Evolutionary conservation across 2,329 filamentous ascomycete species (phyloP), one percentile per base, ranked within the genome.

Genomic region (Phyllosticta paracitricarpa): DNA sequence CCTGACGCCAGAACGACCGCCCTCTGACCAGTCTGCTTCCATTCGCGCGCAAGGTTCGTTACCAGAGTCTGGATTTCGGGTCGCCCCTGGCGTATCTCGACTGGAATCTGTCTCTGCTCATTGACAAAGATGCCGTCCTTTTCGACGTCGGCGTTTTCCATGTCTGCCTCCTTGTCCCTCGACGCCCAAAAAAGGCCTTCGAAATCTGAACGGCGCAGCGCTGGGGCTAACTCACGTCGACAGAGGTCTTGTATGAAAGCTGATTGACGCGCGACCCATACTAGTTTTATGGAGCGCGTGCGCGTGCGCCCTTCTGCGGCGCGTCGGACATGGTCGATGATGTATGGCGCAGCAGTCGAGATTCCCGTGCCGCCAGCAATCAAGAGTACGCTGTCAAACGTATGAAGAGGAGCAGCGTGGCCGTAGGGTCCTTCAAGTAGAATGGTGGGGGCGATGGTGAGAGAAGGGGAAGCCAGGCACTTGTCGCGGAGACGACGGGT

Each of bases 391-490:
- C 68, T 71, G 2, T 69, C 73, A 64, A 77, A 81, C 4, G 66
- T 68, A 59, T 72, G 73, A 0, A 81, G 66, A 1, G 76, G 75
- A 5, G 73, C 70, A 4, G 68, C 68, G 30, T 76, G 69, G 3
- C 79, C 79, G 61, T 82, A 82, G 0, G 80, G 79, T 0, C 80
- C 80, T 67, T 82, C 80, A 9, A 82, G 66, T 2, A 81, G 72
- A 51, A 81, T 71, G 0, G 66, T 73, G 2, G 73, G 65, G 3
- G 68, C 66, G 17, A 68, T 69, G 12, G 62, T 65, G 26, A 54
- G 66, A 30, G 57, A 64, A 19, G 67, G 66, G 51, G 67, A 69
- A 30, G 60, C 63, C 52, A 70, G 65, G 59, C 70, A 78, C 61
- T 72, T 66, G 30, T 71, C 65, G 51, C 72, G 72, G 9, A 82